Base-by-base conservation (phyloP, 257 asterid genomes). In the Scutellaria galericulata region DNA sequence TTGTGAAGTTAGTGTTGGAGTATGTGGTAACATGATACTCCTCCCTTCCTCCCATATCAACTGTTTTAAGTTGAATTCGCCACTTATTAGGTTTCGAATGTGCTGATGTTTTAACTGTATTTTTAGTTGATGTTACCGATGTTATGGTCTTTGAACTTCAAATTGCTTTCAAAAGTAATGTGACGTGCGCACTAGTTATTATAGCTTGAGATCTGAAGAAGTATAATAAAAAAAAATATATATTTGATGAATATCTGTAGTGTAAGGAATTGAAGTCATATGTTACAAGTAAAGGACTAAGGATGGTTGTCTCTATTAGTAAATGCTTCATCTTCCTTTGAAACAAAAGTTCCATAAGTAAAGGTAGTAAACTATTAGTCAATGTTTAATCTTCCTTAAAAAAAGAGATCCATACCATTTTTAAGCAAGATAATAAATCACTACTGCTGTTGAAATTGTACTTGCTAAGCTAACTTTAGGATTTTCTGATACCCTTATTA, bases 1-100 rank as follows among this genome's bases (percentile, higher is more conserved):
- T 58, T 18, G 5, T 10, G 44, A 52, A 27, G 11, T 24, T 47
- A 14, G 37, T 42, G 51, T 47, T 31, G 47, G n/a, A 46, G 57
- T 48, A 40, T 22, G 51, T 59, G 9, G 20, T 57, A n/a, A 42
- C 69, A 64, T 42, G 27, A 57, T 20, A 58, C 11, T 77, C 22
- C 66, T 74, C 73, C 48, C 12, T 46, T 44, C 54, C 6, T 45
- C 9, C 39, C 31, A 40, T 54, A 6, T 7, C 68, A 15, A 9
- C 59, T 56, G 11, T 24, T 7, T 13, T 12, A 31, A 35, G 45
- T 63, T 73, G 65, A 37, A 27, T 61, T 63, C 52, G 11, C 27
- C 5, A 22, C 54, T 41, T 51, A 35, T 31, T 57, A 14, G 48
- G 64, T 57, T 67, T 8, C 63, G 9, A 40, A 48, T 44, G 66